Base-by-base conservation (phyloP, 371 early-diverging fungal species). In the Rhizopus sp. region DNA sequence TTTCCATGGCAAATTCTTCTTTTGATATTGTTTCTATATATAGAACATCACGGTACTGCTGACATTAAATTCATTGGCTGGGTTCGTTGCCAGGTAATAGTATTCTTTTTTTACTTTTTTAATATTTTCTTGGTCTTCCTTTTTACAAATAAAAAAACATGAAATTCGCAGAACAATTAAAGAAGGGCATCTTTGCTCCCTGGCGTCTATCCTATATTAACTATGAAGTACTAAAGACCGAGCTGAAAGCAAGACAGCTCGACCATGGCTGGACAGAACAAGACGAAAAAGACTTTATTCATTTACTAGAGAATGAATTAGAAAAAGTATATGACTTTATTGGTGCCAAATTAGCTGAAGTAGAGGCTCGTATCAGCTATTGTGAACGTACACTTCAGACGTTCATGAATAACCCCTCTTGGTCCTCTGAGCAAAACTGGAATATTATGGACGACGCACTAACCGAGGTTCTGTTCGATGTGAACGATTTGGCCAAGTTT, bases 401-500 rank as follows among this genome's bases (percentile, higher is more conserved):
- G 29, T 17, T 64, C 7, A 55, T 56, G 39, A 64, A 64, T 13
- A 68, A 60, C 15, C 60, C 53, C 1, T 56, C 50, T 3, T 49
- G 56, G 58, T 50, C 77, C 15, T 64, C 80, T 5, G 78, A 75
- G 4, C 83, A 80, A 16, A 85, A 85, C 40, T 85, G 78, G 62
- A 56, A 66, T 2, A 59, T 73, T 7, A 68, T 68, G 68, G 68
- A 68, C 16, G 68, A 68, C 17, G 64, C 68, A 10, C 35, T 68
- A 0, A 68, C 68, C 4, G 68, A 68, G 12, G 60, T 68, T 13
- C 35, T 68, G 15, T 68, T 68, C 53, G 96, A 96, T 64, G 88
- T 93, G 45, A 90, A 88, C 64, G 91, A 93, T 65, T 86, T 96
- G 44, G 86, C 93, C 34, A 89, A 89, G 71, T 98, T 91, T 73